A percentile compares a stretch with the other conserved stretches of the same genome.
Evolutionary conservation across 2,329 filamentous ascomycete genomes (phyloP).

Genomic region (Botryotinia narcissicola): DNA sequence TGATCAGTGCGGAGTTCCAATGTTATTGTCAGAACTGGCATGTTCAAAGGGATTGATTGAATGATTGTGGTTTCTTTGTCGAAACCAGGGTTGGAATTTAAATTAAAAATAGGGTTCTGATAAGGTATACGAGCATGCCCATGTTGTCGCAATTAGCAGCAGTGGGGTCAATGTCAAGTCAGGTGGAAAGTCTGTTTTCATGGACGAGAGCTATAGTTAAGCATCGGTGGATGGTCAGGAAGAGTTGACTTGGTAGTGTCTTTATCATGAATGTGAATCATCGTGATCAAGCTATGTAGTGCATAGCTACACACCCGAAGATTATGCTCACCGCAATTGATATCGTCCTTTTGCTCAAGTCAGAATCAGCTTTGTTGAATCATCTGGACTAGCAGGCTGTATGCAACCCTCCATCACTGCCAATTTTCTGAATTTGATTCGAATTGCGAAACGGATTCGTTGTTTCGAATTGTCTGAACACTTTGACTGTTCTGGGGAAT

Average conservation of each 20-base stretch:
- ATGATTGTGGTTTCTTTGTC: not conserved
- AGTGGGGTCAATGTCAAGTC: not conserved
- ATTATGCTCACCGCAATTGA: not conserved
- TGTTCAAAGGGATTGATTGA: not conserved
- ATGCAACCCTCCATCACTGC: not conserved
- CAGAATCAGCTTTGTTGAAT: not conserved
- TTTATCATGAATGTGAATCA: not conserved
- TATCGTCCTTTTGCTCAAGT: not conserved
- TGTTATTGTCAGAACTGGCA: not conserved
- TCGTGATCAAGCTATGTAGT: not conserved
- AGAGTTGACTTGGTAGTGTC: not conserved
- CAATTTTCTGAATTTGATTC: not conserved
- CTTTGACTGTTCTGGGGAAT: not conserved
- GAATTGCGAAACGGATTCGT: not conserved
- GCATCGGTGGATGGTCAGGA: not conserved
- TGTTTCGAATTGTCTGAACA: not conserved
- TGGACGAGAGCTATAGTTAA: not conserved
- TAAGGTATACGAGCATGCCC: not conserved
- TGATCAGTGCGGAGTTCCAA: not conserved
- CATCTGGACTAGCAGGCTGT: not conserved
- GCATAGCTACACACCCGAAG: not conserved
- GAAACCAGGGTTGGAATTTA: not conserved
- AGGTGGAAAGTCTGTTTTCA: too few relatives aligned
- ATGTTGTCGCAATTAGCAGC: not conserved
- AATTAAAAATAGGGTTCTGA: not conserved